Conservation (phyloP, 2,329 filamentous ascomycete species). For the Aspergillus pseudonomiae region DNA sequence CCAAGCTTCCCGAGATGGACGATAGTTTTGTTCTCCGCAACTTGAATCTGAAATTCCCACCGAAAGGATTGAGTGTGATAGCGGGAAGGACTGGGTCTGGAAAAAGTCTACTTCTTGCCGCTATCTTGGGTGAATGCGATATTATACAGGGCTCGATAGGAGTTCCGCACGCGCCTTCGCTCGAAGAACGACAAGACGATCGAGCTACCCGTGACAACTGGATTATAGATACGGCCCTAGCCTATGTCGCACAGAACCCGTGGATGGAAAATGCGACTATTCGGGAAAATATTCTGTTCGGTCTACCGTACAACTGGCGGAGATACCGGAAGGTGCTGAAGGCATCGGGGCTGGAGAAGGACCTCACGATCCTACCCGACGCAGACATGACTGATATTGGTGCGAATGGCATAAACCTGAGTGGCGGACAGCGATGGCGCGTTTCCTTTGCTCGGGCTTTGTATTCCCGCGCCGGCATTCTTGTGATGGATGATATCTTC, state of each 20-base stretch:
- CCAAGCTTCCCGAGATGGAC: slow-evolving; percentile 40
- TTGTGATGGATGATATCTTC: slow-evolving; percentile 83
- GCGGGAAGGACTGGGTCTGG: slow-evolving; percentile 77
- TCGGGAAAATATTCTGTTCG: slow-evolving; percentile 77
- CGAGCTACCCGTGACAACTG: slow-evolving; percentile 66
- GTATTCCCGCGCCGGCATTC: slow-evolving; percentile 75
- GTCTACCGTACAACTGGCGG: slow-evolving; percentile 68
- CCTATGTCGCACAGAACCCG: slow-evolving; percentile 77
- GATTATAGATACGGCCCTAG: slow-evolving; percentile 71
- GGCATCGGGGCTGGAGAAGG: slow-evolving; percentile 74
- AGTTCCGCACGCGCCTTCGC: slow-evolving; percentile 50
- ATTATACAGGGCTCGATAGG: slow-evolving; percentile 64
- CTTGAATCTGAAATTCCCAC: slow-evolving; percentile 68
- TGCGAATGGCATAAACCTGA: slow-evolving; percentile 81
- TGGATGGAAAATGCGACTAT: slow-evolving; percentile 86
- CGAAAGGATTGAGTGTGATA: slow-evolving; percentile 72
- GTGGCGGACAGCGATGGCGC: slow-evolving; percentile 81
- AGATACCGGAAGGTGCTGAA: slow-evolving; percentile 72
- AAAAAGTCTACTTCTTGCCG: slow-evolving; percentile 73
- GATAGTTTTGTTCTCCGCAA: slow-evolving; percentile 63
- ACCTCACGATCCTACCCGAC: slow-evolving; percentile 74
- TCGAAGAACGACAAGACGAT: slow-evolving; percentile 63
- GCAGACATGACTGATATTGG: slow-evolving; percentile 82
- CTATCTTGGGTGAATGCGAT: slow-evolving; percentile 75
- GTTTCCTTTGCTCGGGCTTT: slow-evolving; percentile 78